Base-by-base conservation (phyloP, 2,329 filamentous ascomycete genomes). In the Alternaria hordeiaustralica region DNA sequence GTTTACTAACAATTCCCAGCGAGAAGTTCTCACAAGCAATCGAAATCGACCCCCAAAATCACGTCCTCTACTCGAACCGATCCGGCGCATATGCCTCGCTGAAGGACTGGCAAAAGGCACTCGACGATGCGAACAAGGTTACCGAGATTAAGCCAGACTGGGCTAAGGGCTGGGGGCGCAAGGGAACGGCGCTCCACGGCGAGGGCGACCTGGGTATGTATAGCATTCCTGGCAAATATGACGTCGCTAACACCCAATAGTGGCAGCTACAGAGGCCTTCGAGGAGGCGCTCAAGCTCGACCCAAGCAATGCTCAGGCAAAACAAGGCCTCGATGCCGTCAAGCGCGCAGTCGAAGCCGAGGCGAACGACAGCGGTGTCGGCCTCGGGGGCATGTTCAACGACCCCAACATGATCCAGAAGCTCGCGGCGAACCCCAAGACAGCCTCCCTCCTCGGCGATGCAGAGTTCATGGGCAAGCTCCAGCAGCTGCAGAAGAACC, bases 21-120 rank as follows among this genome's bases (percentile, higher is more conserved):
- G 91, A 94, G 72, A 96, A 97, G 79, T 99, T 99, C 83, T 92
- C 94, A 61, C 88, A 97, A 82, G 96, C 96, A 56, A 97, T 99
- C 78, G 91, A 89, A 60, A 83, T 97, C 76, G 92, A 97, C 68
- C 91, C 94, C 54, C 84, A 86, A 66, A 99, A 99, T 82, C 96
- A 99, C 82, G 95, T 99, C 71, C 91, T 99, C 61, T 99, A 95
- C 87, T 98, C 94, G 78, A 99, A 99, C 84, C 90, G 96, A 72
- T 98, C 96, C 28, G 96, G 88, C 63, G 87, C 88, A 51, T 89
- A 97, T 78, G 93, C 95, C 47, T 97, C 96, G 57, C 92, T 97
- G 82, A 93, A 90, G 81, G 89, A 98, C 63, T 99, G 92, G 86
- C 85, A 92, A 68, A 87, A 91, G 71, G 96, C 96, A 20, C 84